Percentiles rank a stretch among this genome's conserved stretches.
Conservation (phyloP, 2,329 filamentous ascomycete genomes). For the Periglandula ipomoeae region DNA sequence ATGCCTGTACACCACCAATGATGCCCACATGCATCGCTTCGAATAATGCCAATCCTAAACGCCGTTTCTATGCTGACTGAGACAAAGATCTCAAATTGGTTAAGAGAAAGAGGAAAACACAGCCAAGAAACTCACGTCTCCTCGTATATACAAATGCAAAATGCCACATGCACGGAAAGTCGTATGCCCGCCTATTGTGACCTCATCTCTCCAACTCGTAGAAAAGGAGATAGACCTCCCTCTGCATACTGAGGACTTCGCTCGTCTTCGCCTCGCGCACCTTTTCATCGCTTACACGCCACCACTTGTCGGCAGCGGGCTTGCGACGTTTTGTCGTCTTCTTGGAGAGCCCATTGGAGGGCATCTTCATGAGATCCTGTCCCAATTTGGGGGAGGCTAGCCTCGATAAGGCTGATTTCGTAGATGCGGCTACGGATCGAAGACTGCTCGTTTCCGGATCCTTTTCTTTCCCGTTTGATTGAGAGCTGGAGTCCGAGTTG, state of each 20-base stretch:
- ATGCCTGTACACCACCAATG: no score
- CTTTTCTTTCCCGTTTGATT: slow-evolving; percentile 24
- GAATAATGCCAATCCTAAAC: background rate
- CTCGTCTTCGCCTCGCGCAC: slow-evolving; percentile 88
- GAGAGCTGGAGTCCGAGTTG: slow-evolving; percentile 16
- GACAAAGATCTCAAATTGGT: background rate
- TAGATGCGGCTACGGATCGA: slow-evolving; percentile 47
- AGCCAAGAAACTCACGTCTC: background rate
- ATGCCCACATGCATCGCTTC: background rate
- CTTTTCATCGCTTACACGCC: slow-evolving; percentile 96
- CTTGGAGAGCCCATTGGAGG: slow-evolving; percentile 14
- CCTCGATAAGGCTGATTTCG: slow-evolving; percentile 42
- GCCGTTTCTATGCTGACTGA: background rate
- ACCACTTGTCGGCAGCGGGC: slow-evolving; percentile 64
- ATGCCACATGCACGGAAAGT: background rate
- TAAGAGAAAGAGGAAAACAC: background rate
- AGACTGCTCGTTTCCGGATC: slow-evolving; percentile 43
- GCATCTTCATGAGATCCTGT: slow-evolving; percentile 15
- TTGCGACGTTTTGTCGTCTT: slow-evolving; percentile 50
- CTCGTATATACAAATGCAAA: background rate
- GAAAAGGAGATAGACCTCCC: slow-evolving; percentile 91
- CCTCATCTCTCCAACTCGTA: slow-evolving; percentile 68
- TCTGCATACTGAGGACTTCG: slow-evolving; percentile 88
- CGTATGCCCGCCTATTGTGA: background rate
- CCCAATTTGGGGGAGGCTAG: slow-evolving; percentile 31